phyloP scores from a whole-genome alignment of 2,329 filamentous ascomycete genomes.

The Fusarium secorum region DNA sequence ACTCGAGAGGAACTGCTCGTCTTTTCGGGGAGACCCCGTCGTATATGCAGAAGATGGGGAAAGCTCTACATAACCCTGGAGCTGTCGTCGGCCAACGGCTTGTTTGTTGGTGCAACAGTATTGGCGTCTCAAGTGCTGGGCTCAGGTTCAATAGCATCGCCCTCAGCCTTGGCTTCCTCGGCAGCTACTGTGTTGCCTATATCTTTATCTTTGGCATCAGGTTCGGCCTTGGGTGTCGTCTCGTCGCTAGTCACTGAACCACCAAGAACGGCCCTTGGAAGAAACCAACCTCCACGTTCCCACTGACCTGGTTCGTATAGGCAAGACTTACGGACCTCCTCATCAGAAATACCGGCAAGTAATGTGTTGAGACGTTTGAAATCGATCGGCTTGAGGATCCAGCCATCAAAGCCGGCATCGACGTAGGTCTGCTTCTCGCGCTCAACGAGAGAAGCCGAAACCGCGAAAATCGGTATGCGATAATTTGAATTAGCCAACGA shows the following conservation, averaged over 20 bases:
- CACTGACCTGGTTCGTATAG: constrained; percentile 77
- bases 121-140: neutral
- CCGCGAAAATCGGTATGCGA: constrained; percentile 82
- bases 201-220: constrained; percentile 21
- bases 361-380: constrained; percentile 77
- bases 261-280: constrained; percentile 15
- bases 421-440: constrained; percentile 73
- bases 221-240: constrained; percentile 41
- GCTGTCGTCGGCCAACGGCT: neutral
- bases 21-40: neutral
- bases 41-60: neutral
- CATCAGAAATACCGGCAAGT: constrained; percentile 72
- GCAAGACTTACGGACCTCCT: constrained; percentile 64
- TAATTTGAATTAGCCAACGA: constrained; percentile 65
- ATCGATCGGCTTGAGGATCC: constrained; percentile 89
- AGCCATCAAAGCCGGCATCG: constrained; percentile 83
- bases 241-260: constrained; percentile 32
- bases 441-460: constrained; percentile 83
- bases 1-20: neutral
- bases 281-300: constrained; percentile 89
- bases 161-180: neutral
- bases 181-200: constrained; percentile 13
- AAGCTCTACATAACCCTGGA: neutral
- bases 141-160: neutral
- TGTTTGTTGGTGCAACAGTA: neutral